These are phyloP conservation scores for Penicillium vulpinum DNA, from an alignment of 2,329 filamentous ascomycete species.

Conservation along the genomic window DNA sequence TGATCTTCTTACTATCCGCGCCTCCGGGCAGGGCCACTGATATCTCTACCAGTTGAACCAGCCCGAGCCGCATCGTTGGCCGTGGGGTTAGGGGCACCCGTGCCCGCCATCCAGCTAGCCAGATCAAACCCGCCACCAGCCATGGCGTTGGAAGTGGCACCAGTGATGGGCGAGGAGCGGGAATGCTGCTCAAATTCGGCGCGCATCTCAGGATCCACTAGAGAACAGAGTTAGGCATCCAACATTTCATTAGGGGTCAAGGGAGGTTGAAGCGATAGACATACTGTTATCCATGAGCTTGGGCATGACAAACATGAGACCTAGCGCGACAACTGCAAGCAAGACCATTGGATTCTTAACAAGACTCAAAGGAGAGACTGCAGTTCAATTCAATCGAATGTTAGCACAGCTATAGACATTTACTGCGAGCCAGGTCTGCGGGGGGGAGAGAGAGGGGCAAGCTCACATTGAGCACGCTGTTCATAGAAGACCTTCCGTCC, in stretches of 20 bases:
- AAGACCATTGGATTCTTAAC: slow-evolving; percentile 97
- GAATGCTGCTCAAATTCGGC: slow-evolving; percentile 91
- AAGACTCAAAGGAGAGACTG: slow-evolving; percentile 76
- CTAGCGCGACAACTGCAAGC: slow-evolving; percentile 79
- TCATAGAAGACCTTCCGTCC: slow-evolving; percentile 73
- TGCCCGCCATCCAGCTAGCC: slow-evolving; percentile 67
- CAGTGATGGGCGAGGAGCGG: slow-evolving; percentile 68
- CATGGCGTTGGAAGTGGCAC: slow-evolving; percentile 60
- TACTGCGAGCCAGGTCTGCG: slow-evolving; percentile 5
- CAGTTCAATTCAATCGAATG: not conserved
- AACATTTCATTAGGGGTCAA: not conserved
- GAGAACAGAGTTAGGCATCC: not conserved
- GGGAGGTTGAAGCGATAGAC: slow-evolving; percentile 38
- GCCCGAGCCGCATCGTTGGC: slow-evolving; percentile 20
- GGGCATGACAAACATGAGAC: slow-evolving; percentile 86
- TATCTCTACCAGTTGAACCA: slow-evolving; percentile 31
- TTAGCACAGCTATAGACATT: slow-evolving; percentile 3
- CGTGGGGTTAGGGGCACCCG: slow-evolving; percentile 31
- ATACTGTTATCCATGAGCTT: slow-evolving; percentile 93
- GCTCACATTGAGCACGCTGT: slow-evolving; percentile 71
- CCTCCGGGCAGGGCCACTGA: slow-evolving; percentile 25
- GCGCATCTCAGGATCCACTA: slow-evolving; percentile 95
- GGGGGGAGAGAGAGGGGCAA: slow-evolving; percentile 24
- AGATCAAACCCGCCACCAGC: slow-evolving; percentile 64
- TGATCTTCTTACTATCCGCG: slow-evolving; percentile 31